Evolutionary conservation across 2,329 filamentous ascomycete species (phyloP).

Genomic region (Ophioceras dolichostomum): DNA sequence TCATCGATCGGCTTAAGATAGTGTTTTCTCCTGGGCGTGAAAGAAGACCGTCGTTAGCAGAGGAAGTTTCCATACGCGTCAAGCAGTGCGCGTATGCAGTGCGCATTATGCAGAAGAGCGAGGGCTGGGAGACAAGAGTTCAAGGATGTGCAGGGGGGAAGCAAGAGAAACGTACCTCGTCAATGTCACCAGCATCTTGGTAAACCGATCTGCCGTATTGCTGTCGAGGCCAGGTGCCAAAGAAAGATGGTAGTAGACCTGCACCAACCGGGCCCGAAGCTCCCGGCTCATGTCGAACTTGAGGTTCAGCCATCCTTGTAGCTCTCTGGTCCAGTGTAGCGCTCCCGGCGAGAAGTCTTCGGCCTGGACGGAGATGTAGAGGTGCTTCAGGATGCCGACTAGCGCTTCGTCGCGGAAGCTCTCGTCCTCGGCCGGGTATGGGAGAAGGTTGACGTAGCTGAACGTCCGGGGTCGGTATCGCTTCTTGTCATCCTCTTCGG

Average conservation of each 20-base stretch:
- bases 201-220: conserved; percentile 73
- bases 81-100: too few species aligned
- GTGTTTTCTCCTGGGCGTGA: conserved; percentile 64
- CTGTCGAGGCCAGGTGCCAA: conserved; percentile 82
- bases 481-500: conserved; percentile 40
- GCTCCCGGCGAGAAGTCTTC: conserved; percentile 92
- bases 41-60: neutral
- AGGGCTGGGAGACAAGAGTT: too few species aligned
- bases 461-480: conserved; percentile 81
- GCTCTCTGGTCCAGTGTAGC: conserved; percentile 92
- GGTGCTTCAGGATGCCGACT: conserved; percentile 78
- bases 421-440: conserved; percentile 78
- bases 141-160: too few species aligned
- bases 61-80: too few species aligned
- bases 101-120: too few species aligned
- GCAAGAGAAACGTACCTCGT: conserved; percentile 69
- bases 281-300: conserved; percentile 93
- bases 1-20: conserved; percentile 87
- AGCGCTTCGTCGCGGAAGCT: conserved; percentile 65
- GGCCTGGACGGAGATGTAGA: conserved; percentile 82
- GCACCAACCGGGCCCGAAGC: conserved; percentile 71
- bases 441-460: conserved; percentile 81
- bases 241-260: conserved; percentile 87
- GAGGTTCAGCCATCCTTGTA: conserved; percentile 86
- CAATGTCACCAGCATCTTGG: conserved; percentile 90